phyloP scores from a whole-genome alignment of 2,329 filamentous ascomycete genomes.

The Claviceps monticola region DNA sequence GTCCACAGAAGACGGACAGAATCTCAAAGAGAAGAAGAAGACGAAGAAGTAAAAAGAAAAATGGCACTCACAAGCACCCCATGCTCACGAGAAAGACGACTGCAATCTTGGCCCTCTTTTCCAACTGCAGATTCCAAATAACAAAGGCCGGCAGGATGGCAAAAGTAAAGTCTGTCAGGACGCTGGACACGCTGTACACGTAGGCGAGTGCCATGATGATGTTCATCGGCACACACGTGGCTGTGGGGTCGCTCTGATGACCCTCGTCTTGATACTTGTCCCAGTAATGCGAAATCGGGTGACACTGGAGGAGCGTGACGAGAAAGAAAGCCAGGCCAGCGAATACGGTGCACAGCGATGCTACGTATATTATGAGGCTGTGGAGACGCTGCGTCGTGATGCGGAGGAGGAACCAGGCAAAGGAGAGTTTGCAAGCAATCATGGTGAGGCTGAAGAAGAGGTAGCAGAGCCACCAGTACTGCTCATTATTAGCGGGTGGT shows the following conservation, averaged over 20 bases:
- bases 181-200: constrained; percentile 34
- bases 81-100: constrained; percentile 39
- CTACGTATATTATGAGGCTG: constrained; percentile 21
- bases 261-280: constrained; percentile 17
- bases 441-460: constrained; percentile 22
- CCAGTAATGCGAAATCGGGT: constrained; percentile 27
- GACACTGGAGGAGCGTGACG: constrained; percentile 26
- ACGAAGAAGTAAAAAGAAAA: background rate
- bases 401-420: constrained; percentile 28
- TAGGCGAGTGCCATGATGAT: constrained; percentile 39
- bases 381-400: constrained; percentile 22
- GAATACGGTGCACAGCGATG: constrained; percentile 21
- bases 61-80: constrained; percentile 32
- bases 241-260: too few relatives aligned
- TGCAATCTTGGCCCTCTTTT: constrained; percentile 30
- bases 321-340: constrained; percentile 28
- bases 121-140: constrained; percentile 42
- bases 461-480: constrained; percentile 26
- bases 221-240: constrained; percentile 22
- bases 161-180: constrained; percentile 36
- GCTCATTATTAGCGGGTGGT: background rate
- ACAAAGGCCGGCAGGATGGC: constrained; percentile 39
- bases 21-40: background rate
- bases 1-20: background rate
- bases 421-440: constrained; percentile 27